Evolutionary conservation across 1,139 yeast genomes (phyloP).

Genomic region (Blastobotrys arbuscula): DNA sequence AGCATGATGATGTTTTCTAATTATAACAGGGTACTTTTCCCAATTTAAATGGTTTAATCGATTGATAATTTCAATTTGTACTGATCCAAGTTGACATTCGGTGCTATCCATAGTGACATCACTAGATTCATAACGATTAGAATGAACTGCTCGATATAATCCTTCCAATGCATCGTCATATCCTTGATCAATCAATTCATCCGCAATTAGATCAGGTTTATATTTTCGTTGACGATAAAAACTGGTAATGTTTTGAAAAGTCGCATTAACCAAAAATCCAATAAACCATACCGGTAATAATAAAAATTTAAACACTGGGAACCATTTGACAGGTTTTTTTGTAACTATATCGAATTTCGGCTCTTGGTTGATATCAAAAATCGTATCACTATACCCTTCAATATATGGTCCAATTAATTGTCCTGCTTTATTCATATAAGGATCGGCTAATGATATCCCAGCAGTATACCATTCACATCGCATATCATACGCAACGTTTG

Average conservation of each 20-base stretch:
- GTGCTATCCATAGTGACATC: background rate
- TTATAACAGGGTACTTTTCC: conserved; percentile 67
- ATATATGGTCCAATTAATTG: conserved; percentile 43
- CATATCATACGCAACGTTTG: conserved; percentile 71
- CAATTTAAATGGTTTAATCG: conserved; percentile 56
- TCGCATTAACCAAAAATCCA: conserved; percentile 32
- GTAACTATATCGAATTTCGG: background rate
- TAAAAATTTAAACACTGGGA: conserved; percentile 20
- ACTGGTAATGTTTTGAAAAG: conserved; percentile 28
- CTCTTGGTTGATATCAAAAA: conserved; percentile 39
- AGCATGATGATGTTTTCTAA: conserved; percentile 57
- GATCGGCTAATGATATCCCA: conserved; percentile 60
- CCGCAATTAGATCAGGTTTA: conserved; percentile 14
- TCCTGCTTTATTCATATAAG: conserved; percentile 40
- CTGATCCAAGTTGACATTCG: background rate
- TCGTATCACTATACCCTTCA: conserved; percentile 47
- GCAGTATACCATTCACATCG: conserved; percentile 82
- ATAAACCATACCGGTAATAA: conserved; percentile 34
- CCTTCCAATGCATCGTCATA: conserved; percentile 48
- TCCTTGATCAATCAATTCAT: conserved; percentile 40
- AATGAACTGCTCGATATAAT: conserved; percentile 27
- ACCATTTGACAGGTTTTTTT: conserved; percentile 5
- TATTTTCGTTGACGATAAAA: conserved; percentile 22
- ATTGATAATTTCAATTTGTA: conserved; percentile 49
- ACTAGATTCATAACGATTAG: conserved; percentile 3